phyloP scores from a whole-genome alignment of 73 alveolate species.

The Durusdinium trenchii region DNA sequence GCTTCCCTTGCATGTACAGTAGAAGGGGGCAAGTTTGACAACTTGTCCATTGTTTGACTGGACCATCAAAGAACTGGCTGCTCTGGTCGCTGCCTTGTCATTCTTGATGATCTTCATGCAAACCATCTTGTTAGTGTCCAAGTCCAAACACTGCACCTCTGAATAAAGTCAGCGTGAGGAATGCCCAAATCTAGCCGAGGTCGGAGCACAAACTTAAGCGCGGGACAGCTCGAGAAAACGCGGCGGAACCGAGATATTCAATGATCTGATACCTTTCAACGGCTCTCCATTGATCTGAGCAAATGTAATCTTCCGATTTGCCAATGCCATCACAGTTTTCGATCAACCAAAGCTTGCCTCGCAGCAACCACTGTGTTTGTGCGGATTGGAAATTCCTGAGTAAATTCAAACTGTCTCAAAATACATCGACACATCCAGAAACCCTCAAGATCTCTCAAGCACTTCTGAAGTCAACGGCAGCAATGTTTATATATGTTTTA shows the following conservation, averaged over 20 bases:
- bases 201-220: background rate
- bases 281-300: background rate
- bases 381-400: conserved; percentile 73
- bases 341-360: background rate
- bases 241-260: conserved; percentile 99
- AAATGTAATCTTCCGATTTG: background rate
- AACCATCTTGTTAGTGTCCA: conserved; percentile 98
- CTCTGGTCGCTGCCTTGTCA: conserved; percentile 98
- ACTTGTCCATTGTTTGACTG: background rate
- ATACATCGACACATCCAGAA: background rate
- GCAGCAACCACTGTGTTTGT: conserved; percentile 89
- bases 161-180: conserved; percentile 43
- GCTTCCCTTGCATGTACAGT: background rate
- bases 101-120: conserved; percentile 99
- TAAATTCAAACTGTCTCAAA: background rate
- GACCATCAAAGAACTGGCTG: background rate
- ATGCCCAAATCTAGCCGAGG: background rate
- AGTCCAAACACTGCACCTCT: conserved; percentile 99
- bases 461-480: too few species aligned
- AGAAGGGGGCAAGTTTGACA: background rate
- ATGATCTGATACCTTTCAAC: conserved; percentile 99
- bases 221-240: conserved; percentile 97
- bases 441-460: background rate
- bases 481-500: too few species aligned
- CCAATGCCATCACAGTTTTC: background rate